Base-by-base conservation (phyloP, 208 protist genomes). In the Crithidia brevicula region DNA sequence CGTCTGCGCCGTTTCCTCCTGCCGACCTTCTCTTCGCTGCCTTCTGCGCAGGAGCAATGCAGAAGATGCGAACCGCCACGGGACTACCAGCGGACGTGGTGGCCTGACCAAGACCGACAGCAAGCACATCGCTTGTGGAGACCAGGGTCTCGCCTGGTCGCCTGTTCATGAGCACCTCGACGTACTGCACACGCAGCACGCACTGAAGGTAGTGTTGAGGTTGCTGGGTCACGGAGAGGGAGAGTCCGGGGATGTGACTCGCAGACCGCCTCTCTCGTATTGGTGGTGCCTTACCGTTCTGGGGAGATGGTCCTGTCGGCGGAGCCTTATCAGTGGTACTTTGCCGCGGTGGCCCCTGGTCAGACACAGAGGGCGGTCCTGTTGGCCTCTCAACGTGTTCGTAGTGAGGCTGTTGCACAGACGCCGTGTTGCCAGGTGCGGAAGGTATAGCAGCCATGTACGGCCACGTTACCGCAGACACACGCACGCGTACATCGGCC, bases 121-220 rank as follows among this genome's bases (percentile, higher is more conserved):
- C 89, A 22, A 91, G 53, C 38, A 92, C 38, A 34, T 67, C 53
- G 0, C 80, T 83, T 25, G 73, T 54, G 10, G 69, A 61, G 9
- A 82, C 72, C 9, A 79, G 38, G 58, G 66, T 62, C 9, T 67
- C 59, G 13, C 67, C 83, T 5, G 59, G 57, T 10, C 60, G 67
- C 3, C 83, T 73, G 36, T 75, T 40, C 20, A 85, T 34, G 2
- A 89, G 67, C 33, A 88, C 83, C 67, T 90, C 87, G 18, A 90
- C 52, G 57, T 74, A 81, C 63, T 86, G 72, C 52, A 74, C 64
- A 20, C 67, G 67, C 51, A 79, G 52, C 20, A 57, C 45, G 20
- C 74, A 81, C 61, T 74, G 74, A 42, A 81, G 54, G 31, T 74
- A 50, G 42, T 68, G 60, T 30, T 72, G 59, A 23, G 53, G 57